Percentiles rank a stretch among this genome's conserved stretches.
These are phyloP conservation scores for Pythium biforme DNA, from an alignment of 352 stramenopile species.

Conservation along the genomic window DNA sequence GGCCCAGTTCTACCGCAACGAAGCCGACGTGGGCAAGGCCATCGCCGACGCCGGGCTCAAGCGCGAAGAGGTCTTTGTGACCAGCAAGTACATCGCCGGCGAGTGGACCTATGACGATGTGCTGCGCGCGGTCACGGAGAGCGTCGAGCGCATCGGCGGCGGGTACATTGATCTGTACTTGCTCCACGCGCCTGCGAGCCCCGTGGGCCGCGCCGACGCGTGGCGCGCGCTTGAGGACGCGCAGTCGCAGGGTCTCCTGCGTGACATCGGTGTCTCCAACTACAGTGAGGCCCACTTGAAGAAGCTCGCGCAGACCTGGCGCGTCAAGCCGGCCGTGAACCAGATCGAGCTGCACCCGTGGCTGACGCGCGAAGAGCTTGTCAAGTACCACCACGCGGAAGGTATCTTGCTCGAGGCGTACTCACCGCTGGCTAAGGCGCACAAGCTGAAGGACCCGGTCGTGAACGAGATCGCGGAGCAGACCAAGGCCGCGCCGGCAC, in stretches of 20 bases:
- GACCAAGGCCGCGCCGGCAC: conserved; percentile 24
- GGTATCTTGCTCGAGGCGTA: conserved; percentile 57
- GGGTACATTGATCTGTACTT: conserved; percentile 80
- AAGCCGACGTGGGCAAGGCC: conserved; percentile 64
- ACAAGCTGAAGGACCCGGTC: conserved; percentile 27
- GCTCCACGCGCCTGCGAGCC: conserved; percentile 54
- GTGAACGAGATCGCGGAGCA: conserved; percentile 27
- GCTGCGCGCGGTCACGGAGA: conserved; percentile 33
- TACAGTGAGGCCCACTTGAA: conserved; percentile 70
- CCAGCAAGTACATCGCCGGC: conserved; percentile 50
- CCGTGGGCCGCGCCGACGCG: conserved; percentile 27
- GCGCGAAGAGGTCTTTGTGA: conserved; percentile 66
- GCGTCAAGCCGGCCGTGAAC: conserved; percentile 72
- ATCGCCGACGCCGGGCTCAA: conserved; percentile 47
- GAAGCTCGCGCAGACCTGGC: conserved; percentile 51
- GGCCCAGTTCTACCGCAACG: conserved; percentile 89
- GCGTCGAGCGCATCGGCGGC: conserved; percentile 37
- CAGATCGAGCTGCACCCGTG: conserved; percentile 83
- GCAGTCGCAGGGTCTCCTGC: conserved; percentile 38
- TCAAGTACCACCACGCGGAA: conserved; percentile 55
- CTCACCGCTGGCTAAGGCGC: conserved; percentile 40
- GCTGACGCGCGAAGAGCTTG: conserved; percentile 49
- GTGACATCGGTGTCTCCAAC: conserved; percentile 79
- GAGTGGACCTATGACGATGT: conserved; percentile 56
- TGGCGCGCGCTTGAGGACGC: conserved; percentile 36